Evolutionary conservation across 2,329 filamentous ascomycete genomes (phyloP), one percentile per base, ranked within the genome.

Genomic region (Harringtonia aguacate): DNA sequence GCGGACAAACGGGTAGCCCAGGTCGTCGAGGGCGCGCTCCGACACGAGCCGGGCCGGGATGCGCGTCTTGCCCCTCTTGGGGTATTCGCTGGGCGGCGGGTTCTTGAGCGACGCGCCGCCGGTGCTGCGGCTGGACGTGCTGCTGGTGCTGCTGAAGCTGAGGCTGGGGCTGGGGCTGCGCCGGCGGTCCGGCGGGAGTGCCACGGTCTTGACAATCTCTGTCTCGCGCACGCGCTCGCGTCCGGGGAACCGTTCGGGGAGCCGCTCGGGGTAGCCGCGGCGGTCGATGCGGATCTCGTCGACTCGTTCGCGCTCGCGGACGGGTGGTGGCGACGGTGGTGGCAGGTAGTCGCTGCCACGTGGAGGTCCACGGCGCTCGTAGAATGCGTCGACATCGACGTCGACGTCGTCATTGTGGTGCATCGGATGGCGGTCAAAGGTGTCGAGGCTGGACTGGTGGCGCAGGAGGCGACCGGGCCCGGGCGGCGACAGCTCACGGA

Each of bases 361-460:
- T 6, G 39, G 39, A 8, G 46, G 44, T 3, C 20, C 31, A n/a
- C n/a, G n/a, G 2, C 46, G 65, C 31, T 81, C 71, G 43, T 68
- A 69, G 52, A 70, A 68, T 40, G 63, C 38, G 9, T 39, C 48
- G 8, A 36, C 5, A 5, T n/a, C 8, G 17, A 42, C 43, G 9
- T 51, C 39, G 34, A 44, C 8, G 12, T 36, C 15, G 9, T n/a
- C 47, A 22, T 45, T 41, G 27, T 46, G 50, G 14, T 44, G 48
- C 1, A 41, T 40, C 1, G 85, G 82, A 24, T 79, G 79, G 39
- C 88, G 80, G 62, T 95, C 89, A 58, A 87, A 95, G 0, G 85
- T 94, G 60, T 95, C 89, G 33, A 95, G 71, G 42, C 87, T 94
- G 14, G 87, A 94, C 60, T 94, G 88, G 36, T 89, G 78, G 46